These are phyloP conservation scores for Aspergillus cavernicola DNA, from an alignment of 495 filamentous ascomycete species.

Conservation along the genomic window DNA sequence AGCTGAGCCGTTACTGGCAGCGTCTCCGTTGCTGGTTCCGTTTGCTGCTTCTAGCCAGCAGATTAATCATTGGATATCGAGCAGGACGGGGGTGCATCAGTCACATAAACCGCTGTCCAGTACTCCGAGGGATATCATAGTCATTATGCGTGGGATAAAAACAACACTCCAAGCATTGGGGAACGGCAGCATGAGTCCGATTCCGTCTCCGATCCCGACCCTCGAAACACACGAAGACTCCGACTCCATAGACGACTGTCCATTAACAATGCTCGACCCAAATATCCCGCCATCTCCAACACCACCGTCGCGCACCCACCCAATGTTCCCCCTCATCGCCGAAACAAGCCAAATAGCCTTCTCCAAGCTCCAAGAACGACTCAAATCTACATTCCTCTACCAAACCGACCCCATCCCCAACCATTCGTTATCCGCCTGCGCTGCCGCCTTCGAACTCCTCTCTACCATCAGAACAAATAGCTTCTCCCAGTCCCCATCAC, in stretches of 20 bases:
- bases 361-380: not conserved
- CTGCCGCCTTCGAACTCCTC: not conserved
- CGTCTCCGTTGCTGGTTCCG: not conserved
- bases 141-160: not conserved
- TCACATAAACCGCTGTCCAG: not conserved
- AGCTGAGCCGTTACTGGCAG: not conserved
- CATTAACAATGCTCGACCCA: not conserved
- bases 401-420: not conserved
- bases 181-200: not conserved
- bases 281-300: not conserved
- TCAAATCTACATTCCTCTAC: not conserved
- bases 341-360: not conserved
- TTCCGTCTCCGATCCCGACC: not conserved
- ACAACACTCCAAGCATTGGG: not conserved
- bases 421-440: not conserved
- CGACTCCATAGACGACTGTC: not conserved
- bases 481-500: not conserved
- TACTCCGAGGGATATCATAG: not conserved
- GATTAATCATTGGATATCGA: not conserved
- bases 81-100: not conserved
- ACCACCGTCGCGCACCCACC: not conserved
- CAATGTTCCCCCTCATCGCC: not conserved
- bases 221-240: not conserved
- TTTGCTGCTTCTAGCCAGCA: conserved; percentile 1
- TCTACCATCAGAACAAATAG: not conserved